Conservation (phyloP, 2,329 filamentous ascomycete genomes). For the Claviceps humidiphila region DNA sequence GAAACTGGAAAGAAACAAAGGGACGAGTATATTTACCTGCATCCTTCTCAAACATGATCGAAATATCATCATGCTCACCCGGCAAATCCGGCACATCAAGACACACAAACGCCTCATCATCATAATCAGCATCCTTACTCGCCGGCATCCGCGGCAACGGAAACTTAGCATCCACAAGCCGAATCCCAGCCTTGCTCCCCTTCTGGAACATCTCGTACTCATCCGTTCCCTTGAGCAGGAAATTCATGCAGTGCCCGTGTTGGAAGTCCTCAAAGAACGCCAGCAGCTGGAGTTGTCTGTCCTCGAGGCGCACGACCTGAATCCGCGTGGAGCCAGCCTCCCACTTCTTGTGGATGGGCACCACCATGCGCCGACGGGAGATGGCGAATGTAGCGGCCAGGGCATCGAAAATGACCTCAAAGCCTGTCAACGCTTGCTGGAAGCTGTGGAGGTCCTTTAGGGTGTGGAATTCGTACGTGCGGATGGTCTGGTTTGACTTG, state of each 20-base stretch:
- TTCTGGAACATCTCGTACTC: constrained; percentile 58
- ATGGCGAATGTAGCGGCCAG: constrained; percentile 67
- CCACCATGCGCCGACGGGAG: constrained; percentile 72
- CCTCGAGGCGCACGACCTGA: constrained; percentile 60
- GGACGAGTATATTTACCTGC: constrained; percentile 39
- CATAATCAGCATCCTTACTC: constrained; percentile 35
- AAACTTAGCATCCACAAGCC: constrained; percentile 83
- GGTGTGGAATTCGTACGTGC: constrained; percentile 56
- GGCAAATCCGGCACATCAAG: constrained; percentile 80
- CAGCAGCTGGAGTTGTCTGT: constrained; percentile 62
- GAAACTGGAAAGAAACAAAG: constrained; percentile 8
- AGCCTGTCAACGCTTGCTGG: constrained; percentile 68
- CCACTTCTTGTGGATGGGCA: constrained; percentile 91
- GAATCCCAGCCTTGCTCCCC: constrained; percentile 56
- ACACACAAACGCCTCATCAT: constrained; percentile 64
- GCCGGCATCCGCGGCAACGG: constrained; percentile 54
- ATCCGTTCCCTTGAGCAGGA: constrained; percentile 73
- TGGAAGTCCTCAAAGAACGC: constrained; percentile 83
- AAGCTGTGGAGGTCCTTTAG: constrained; percentile 63
- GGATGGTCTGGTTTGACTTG: constrained; percentile 47
- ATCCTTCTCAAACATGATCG: constrained; percentile 70
- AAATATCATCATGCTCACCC: constrained; percentile 85
- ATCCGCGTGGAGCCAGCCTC: constrained; percentile 69
- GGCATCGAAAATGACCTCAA: constrained; percentile 60
- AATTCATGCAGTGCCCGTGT: constrained; percentile 81